phyloP scores from a whole-genome alignment of 495 filamentous ascomycete species.

The Neurospora sp. region DNA sequence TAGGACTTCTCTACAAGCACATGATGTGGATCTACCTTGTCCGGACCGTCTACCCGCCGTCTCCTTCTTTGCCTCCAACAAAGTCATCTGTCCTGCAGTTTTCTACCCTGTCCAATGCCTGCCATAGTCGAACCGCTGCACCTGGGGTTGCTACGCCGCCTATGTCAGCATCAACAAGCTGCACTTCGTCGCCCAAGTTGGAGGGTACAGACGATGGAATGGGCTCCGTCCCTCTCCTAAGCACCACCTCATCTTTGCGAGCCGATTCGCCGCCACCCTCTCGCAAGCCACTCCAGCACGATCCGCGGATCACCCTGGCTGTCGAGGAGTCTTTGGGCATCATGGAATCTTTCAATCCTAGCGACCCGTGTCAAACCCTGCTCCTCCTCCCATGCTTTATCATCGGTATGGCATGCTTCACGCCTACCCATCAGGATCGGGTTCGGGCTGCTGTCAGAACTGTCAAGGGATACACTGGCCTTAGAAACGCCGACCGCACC shows the following conservation, averaged over 20 bases:
- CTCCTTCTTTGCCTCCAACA: constrained; percentile 14
- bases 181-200: constrained; percentile 27
- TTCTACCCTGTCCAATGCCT: constrained; percentile 4
- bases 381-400: constrained; percentile 84
- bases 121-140: constrained; percentile 5
- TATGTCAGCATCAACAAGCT: constrained; percentile 30
- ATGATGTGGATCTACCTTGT: constrained; percentile 87
- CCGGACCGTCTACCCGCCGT: constrained; percentile 68
- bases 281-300: constrained; percentile 31
- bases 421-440: constrained; percentile 54
- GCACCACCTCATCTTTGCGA: neutral
- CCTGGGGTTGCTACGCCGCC: constrained; percentile 27
- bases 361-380: constrained; percentile 56
- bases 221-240: neutral
- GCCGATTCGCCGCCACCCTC: constrained; percentile 40
- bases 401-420: constrained; percentile 78
- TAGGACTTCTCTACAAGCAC: constrained; percentile 76
- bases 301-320: constrained; percentile 58
- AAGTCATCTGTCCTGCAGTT: constrained; percentile 18
- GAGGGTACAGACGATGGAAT: neutral
- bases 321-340: constrained; percentile 68
- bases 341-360: constrained; percentile 49
- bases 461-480: constrained; percentile 65
- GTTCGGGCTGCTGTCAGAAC: constrained; percentile 58
- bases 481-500: constrained; percentile 72